Conservation (phyloP, 2,329 filamentous ascomycete species). For the Teratosphaeria nubilosa region DNA sequence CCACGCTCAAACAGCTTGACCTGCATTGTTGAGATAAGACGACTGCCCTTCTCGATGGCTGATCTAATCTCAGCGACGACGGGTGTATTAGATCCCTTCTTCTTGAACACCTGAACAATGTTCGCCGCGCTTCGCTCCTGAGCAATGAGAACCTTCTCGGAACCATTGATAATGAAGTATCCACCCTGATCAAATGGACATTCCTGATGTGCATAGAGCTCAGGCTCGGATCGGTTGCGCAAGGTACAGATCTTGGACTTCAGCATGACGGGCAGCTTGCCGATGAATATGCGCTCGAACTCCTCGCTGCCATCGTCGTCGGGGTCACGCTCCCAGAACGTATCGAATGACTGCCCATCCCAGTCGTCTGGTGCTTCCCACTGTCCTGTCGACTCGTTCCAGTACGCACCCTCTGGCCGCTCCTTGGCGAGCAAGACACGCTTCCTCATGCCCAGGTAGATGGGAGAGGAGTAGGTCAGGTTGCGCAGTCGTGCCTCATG, state of each 20-base stretch:
- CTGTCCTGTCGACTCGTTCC: slow-evolving; percentile 56
- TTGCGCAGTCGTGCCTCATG: slow-evolving; percentile 95
- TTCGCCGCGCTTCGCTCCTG: slow-evolving; percentile 97
- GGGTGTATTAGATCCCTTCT: slow-evolving; percentile 86
- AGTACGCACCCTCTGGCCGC: slow-evolving; percentile 48
- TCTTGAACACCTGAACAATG: slow-evolving; percentile 98
- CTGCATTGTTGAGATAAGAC: slow-evolving; percentile 84
- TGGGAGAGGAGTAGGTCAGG: slow-evolving; percentile 83
- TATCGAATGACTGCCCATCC: slow-evolving; percentile 37
- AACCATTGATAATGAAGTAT: slow-evolving; percentile 98
- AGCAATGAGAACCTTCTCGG: slow-evolving; percentile 95
- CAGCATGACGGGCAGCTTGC: slow-evolving; percentile 94
- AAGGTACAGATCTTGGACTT: slow-evolving; percentile 94
- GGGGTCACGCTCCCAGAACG: slow-evolving; percentile 33
- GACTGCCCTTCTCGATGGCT: slow-evolving; percentile 89
- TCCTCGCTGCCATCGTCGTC: slow-evolving; percentile 31
- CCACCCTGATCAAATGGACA: slow-evolving; percentile 97
- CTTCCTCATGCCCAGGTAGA: slow-evolving; percentile 82
- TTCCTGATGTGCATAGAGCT: slow-evolving; percentile 84
- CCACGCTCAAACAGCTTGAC: slow-evolving; percentile 62
- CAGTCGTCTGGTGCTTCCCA: slow-evolving; percentile 19
- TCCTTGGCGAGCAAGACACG: slow-evolving; percentile 77
- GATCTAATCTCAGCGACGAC: slow-evolving; percentile 95
- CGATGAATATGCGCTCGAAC: slow-evolving; percentile 74
- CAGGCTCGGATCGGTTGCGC: slow-evolving; percentile 70